Base-by-base conservation (phyloP, 352 stramenopile species). In the Thalassiosira ordinaria region DNA sequence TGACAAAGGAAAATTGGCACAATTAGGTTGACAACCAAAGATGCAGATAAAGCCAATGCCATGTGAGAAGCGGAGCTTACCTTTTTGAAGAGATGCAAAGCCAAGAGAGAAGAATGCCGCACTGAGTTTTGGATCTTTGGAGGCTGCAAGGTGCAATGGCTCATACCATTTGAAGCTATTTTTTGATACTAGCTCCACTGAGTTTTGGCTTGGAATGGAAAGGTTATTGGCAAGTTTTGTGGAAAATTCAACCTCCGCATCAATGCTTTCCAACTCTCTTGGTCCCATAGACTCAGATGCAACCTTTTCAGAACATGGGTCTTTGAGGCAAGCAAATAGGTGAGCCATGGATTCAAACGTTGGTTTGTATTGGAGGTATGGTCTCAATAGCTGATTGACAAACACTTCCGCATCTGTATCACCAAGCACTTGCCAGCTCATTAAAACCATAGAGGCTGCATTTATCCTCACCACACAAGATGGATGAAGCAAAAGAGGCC, bases 401-500 rank as follows among this genome's bases (percentile, higher is more conserved):
- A 98, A 98, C 7, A 98, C 96, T 67, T 97, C 95, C 1, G 90
- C 84, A 79, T 98, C 96, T 0, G 96, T 93, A 66, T 89, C 94
- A 41, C 95, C 96, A 74, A 99, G 85, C 76, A 95, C 86, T 52
- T 94, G 80, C 11, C 90, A 93, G 71, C 97, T 95, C 29, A 94
- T 88, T 20, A 90, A 92, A 75, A 98, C 92, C 1, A 98, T 88
- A 51, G 41, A 22, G 22, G 85, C 78, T 18, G 80, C 72, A 65
- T 66, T 72, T 47, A 31, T 59, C 9, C 89, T 74, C 22, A 96
- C 75, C 35, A 84, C 57, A n/a, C 60, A 57, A 33, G 79, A 90
- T 35, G 92, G 89, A 74, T 96, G 91, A 6, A 96, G 61, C 26
- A 97, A 79, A 0, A 97, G 80, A 22, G 86, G 56, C 11, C 70